Evolutionary conservation across 2,329 filamentous ascomycete genomes (phyloP).

Genomic region (Penicillium polonicum): DNA sequence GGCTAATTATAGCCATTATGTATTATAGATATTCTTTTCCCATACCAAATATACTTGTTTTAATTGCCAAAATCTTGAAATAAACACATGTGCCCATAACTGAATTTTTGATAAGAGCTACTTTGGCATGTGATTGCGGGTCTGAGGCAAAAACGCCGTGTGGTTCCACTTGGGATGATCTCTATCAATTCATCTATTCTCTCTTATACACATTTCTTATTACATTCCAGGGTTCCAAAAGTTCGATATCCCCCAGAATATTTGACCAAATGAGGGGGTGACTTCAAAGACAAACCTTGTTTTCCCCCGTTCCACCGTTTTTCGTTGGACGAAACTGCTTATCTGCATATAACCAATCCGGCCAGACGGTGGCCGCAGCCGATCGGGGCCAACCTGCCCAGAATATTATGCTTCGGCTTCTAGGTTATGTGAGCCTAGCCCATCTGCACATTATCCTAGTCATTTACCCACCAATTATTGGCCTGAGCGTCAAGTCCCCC

Average conservation of each 20-base stretch:
- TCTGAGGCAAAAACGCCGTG: constrained; percentile 19
- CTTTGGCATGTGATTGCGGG: constrained; percentile 37
- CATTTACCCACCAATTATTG: constrained; percentile 4
- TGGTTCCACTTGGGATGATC: constrained; percentile 3
- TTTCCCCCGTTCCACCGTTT: not conserved
- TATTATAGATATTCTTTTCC: not conserved
- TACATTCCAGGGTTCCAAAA: not conserved
- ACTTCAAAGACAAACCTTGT: not conserved
- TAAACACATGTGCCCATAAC: not conserved
- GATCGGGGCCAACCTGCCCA: not conserved
- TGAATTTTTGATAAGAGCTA: constrained; percentile 20
- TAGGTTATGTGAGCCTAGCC: not conserved
- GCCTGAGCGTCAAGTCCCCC: constrained; percentile 2
- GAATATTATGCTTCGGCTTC: not conserved
- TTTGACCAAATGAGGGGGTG: not conserved
- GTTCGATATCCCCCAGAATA: not conserved
- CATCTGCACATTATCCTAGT: not conserved
- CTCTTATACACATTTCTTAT: not conserved
- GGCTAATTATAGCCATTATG: not conserved
- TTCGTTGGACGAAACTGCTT: not conserved
- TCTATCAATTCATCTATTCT: not conserved
- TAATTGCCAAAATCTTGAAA: not conserved
- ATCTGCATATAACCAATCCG: constrained; percentile 1
- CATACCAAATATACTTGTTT: not conserved
- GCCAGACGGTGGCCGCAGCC: not conserved